A percentile compares a stretch with the other conserved stretches of the same genome.
These are phyloP conservation scores for Stagonosporopsis cucurbitacearum DNA, from an alignment of 2,329 filamentous ascomycete genomes.

Conservation along the genomic window DNA sequence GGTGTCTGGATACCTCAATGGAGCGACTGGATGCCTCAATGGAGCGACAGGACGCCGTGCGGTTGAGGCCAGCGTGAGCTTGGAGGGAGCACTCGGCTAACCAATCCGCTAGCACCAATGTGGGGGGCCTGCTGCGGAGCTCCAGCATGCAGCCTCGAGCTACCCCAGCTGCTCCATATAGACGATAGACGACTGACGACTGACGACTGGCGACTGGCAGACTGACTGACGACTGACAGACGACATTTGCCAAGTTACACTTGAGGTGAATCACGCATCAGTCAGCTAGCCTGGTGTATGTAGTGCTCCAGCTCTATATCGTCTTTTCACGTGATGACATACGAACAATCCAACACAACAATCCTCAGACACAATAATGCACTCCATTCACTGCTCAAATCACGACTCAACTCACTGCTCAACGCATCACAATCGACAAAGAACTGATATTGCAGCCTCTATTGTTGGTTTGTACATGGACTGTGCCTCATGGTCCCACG, in stretches of 20 bases:
- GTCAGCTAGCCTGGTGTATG: no score
- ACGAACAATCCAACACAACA: not conserved
- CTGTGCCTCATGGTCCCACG: conserved; percentile 18
- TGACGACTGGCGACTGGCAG: no score
- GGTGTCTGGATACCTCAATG: conserved; percentile 18
- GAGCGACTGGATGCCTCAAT: conserved; percentile 18
- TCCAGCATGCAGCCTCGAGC: not conserved
- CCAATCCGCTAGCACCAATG: conserved; percentile 32
- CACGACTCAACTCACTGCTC: not conserved
- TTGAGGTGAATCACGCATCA: no score
- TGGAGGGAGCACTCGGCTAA: conserved; percentile 30
- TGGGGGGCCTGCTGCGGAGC: conserved; percentile 21
- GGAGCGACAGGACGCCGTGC: conserved; percentile 21
- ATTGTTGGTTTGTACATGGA: conserved; percentile 46
- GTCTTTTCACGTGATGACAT: no score
- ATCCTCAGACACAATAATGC: not conserved
- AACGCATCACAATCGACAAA: conserved; percentile 4
- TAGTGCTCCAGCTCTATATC: not conserved
- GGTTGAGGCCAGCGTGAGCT: conserved; percentile 25
- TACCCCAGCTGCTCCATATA: conserved; percentile 14
- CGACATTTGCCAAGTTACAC: no score
- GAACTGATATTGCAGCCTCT: conserved; percentile 27
- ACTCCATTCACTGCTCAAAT: no score
- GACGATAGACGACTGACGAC: not conserved
- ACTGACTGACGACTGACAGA: no score